These are phyloP conservation scores for Alnus glutinosa DNA, from an alignment of 306 rosid species.

Conservation along the genomic window DNA sequence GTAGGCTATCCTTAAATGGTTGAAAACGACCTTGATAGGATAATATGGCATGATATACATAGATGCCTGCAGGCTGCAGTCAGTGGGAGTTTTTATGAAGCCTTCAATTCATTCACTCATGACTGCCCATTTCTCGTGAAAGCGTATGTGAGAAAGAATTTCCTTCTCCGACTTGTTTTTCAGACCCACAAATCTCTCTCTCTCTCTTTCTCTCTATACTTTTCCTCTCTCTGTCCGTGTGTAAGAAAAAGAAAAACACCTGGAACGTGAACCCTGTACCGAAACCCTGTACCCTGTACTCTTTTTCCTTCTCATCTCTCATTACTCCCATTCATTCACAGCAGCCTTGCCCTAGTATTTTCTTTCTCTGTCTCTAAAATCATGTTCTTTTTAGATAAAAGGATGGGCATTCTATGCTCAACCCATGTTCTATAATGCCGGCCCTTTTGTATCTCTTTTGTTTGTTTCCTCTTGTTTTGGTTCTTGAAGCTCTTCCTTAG, in stretches of 20 bases:
- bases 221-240: slow-evolving; percentile 3
- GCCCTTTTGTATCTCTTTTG: slow-evolving; percentile 30
- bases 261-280: slow-evolving; percentile 59
- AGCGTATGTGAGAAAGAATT: slow-evolving; percentile 41
- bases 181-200: slow-evolving; percentile 33
- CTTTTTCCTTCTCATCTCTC: slow-evolving; percentile 28
- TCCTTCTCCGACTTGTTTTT: slow-evolving; percentile 20
- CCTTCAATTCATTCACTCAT: slow-evolving; percentile 51
- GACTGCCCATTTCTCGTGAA: slow-evolving; percentile 72
- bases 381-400: slow-evolving; percentile 25
- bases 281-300: slow-evolving; percentile 29
- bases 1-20: slow-evolving; percentile 18
- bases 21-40: slow-evolving; percentile 7
- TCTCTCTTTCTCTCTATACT: slow-evolving; percentile 16
- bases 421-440: slow-evolving; percentile 42
- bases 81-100: slow-evolving; percentile 43
- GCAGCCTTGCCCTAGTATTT: slow-evolving; percentile 31
- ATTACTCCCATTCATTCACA: slow-evolving; percentile 29
- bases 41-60: slow-evolving; percentile 14
- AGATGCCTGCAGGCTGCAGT: slow-evolving; percentile 23
- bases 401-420: slow-evolving; percentile 32
- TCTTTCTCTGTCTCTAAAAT: slow-evolving; percentile 34
- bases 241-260: slow-evolving; percentile 49
- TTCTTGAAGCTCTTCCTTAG: slow-evolving; percentile 23
- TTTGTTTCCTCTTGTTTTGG: slow-evolving; percentile 40